phyloP scores from a whole-genome alignment of 352 stramenopile genomes.

The Phytopythium cucurbitacearum region DNA sequence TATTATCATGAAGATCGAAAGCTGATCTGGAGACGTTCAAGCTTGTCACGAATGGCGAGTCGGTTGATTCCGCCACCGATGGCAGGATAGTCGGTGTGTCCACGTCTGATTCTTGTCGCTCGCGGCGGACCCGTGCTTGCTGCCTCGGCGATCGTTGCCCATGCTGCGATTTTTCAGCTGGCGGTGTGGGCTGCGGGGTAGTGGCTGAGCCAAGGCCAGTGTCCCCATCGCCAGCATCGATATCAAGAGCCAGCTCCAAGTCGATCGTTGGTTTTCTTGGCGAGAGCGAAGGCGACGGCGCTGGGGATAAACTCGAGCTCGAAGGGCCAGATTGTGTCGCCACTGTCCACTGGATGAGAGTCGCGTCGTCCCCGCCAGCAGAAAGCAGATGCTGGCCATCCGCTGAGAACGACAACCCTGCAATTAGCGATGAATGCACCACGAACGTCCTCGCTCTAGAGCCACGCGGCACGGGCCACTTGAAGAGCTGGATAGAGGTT shows the following conservation, averaged over 20 bases:
- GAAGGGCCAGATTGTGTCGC: background rate
- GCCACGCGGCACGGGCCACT: slow-evolving; percentile 37
- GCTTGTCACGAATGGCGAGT: no score
- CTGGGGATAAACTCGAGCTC: no score
- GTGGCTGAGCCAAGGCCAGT: slow-evolving; percentile 6
- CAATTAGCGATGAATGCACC: slow-evolving; percentile 42
- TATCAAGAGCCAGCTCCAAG: no score
- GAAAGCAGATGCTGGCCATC: slow-evolving; percentile 47
- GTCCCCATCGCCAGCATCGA: no score
- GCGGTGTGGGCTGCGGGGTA: slow-evolving; percentile 6
- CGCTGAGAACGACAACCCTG: slow-evolving; percentile 42
- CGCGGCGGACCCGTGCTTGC: slow-evolving; percentile 29
- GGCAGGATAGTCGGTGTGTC: no score
- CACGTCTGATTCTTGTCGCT: slow-evolving; percentile 6
- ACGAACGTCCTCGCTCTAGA: slow-evolving; percentile 40
- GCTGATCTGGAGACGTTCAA: no score
- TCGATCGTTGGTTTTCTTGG: no score
- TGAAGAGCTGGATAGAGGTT: slow-evolving; percentile 46
- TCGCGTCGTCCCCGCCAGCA: slow-evolving; percentile 48
- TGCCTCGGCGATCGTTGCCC: slow-evolving; percentile 24
- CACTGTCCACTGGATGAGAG: slow-evolving; percentile 54
- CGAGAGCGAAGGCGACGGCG: no score
- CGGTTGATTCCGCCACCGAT: no score
- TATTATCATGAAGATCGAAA: no score
- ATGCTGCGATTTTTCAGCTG: slow-evolving; percentile 10